Evolutionary conservation across 2,329 filamentous ascomycete genomes (phyloP), one percentile per base, ranked within the genome.

Genomic region (Knoxdaviesia proteae): DNA sequence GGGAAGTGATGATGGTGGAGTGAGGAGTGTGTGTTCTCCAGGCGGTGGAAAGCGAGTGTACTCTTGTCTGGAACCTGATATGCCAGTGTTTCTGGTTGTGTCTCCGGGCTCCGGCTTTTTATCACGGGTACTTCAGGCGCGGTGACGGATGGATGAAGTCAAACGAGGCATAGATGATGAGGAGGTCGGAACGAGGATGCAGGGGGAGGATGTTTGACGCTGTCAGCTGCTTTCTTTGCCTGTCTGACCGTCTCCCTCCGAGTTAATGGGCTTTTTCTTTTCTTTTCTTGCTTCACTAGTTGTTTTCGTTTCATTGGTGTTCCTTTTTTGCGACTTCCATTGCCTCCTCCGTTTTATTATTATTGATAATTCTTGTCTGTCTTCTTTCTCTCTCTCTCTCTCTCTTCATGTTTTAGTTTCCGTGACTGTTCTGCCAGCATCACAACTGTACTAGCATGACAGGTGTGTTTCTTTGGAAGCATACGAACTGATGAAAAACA

Each of bases 141-240:
- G 20, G 20, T 20, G 20, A 20, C 20, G 20, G 20, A 20, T 20
- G 20, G 20, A 20, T 20, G 20, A 20, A 20, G 20, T 20, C 20
- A 20, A 20, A 20, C 20, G 20, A 20, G 20, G 34, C 34, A 36
- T 36, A 36, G 34, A 36, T 9, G 3, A 36, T 36, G 34, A 9
- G 33, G 31, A 40, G 9, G 31, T 20, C 11, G 31, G 39, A 31
- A 34, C 6, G 39, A 31, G 29, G 9, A 34, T 20, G 31, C 11
- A 33, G 33, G 39, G 58, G 56, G 56, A 61, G 56, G 56, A 42
- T 10, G 29, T 30, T 32, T n/a, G 7, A 42, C 6, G 10, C 7
- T 10, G 31, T 30, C 7, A 6, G n/a, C 7, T 31, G 37, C 40
- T 34, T 31, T 42, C 31, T 20, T 40, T 11, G n/a, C 6, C 40